Conservation (phyloP, 805 yeast species). For the Starmerella asiatica region DNA sequence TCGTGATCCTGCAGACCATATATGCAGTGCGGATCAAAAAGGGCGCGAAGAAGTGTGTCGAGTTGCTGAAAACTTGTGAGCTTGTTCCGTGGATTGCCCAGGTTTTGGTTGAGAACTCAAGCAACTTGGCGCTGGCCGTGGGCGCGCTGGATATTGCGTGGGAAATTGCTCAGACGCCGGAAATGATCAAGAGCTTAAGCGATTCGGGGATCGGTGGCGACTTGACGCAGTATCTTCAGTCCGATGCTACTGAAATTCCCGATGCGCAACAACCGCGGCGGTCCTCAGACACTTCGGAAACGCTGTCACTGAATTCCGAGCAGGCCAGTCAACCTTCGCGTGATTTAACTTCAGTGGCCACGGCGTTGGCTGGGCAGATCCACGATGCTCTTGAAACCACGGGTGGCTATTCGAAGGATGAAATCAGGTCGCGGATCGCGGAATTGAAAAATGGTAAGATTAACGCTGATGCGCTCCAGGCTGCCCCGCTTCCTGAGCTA, state of each 20-base stretch:
- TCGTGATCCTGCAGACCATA: slow-evolving; percentile 19
- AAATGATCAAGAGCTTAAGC: slow-evolving; percentile 2
- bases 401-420: neutral
- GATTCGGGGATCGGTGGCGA: slow-evolving; percentile 10
- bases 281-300: neutral
- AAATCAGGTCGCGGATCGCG: neutral
- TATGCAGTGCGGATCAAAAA: slow-evolving; percentile 3
- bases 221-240: neutral
- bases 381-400: neutral
- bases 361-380: neutral
- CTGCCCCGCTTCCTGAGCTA: slow-evolving; percentile 8
- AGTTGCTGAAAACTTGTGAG: slow-evolving; percentile 4
- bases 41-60: neutral
- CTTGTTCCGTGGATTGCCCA: slow-evolving; percentile 10
- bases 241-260: neutral
- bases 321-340: neutral
- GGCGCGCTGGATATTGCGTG: slow-evolving; percentile 18
- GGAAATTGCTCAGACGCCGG: slow-evolving; percentile 11
- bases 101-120: slow-evolving; percentile 15
- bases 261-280: neutral
- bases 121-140: slow-evolving; percentile 4
- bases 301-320: neutral
- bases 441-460: neutral
- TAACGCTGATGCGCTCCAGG: neutral
- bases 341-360: neutral